A percentile compares a stretch with the other conserved stretches of the same genome.
These are phyloP conservation scores for Xylaria sp. DNA, from an alignment of 2,329 filamentous ascomycete genomes.

Conservation along the genomic window DNA sequence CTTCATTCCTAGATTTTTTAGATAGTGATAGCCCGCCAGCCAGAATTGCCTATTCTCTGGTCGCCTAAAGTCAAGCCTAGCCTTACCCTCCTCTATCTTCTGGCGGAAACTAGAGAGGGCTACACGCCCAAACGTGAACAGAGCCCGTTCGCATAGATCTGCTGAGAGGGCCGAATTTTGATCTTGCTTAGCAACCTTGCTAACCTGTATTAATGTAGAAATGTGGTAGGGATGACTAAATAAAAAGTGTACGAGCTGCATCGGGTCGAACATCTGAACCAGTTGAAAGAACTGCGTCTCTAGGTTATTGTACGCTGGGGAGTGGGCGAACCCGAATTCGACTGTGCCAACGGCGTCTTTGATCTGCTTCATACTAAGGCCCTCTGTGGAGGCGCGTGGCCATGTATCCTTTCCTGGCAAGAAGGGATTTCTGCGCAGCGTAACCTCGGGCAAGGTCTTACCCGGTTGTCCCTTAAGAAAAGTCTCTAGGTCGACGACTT, in stretches of 20 bases:
- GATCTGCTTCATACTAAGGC: conserved; percentile 77
- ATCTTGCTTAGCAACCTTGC: conserved; percentile 89
- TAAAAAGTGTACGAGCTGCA: conserved; percentile 79
- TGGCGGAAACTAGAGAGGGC: conserved; percentile 82
- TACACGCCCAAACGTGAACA: conserved; percentile 92
- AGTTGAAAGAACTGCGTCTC: conserved; percentile 78
- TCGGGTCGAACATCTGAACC: conserved; percentile 84
- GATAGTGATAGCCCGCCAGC: conserved; percentile 87
- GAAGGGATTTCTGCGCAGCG: conserved; percentile 79
- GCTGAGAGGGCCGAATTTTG: conserved; percentile 84
- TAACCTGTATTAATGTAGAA: conserved; percentile 90
- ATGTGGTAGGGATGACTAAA: conserved; percentile 85
- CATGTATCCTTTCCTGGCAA: conserved; percentile 87
- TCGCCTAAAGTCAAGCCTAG: conserved; percentile 78
- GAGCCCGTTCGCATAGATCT: conserved; percentile 85
- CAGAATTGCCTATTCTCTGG: conserved; percentile 93
- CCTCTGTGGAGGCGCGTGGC: conserved; percentile 79
- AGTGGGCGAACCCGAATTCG: conserved; percentile 81
- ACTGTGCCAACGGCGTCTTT: conserved; percentile 58
- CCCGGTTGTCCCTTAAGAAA: conserved; percentile 61
- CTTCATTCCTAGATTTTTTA: conserved; percentile 82
- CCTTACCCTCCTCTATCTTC: conserved; percentile 77
- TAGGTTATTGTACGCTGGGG: conserved; percentile 71
- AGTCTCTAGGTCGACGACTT: conserved; percentile 65
- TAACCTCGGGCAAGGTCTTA: conserved; percentile 71